Conservation (phyloP, 2,329 filamentous ascomycete species). For the Saccharata proteae region DNA sequence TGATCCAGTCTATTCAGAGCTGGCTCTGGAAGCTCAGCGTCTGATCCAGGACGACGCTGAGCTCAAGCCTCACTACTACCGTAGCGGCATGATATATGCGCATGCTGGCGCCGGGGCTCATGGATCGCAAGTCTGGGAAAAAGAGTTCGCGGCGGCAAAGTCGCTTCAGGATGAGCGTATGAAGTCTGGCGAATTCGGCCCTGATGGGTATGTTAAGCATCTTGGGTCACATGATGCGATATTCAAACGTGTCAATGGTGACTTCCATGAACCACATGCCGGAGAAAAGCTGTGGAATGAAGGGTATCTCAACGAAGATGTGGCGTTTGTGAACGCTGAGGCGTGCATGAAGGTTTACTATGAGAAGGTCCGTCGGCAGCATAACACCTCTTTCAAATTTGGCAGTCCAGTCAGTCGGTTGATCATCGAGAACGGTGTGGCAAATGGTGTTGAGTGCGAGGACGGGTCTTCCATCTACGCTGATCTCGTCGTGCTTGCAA, state of each 20-base stretch:
- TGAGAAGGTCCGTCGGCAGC: constrained; percentile 1
- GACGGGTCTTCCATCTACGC: constrained; percentile 43
- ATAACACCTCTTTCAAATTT: constrained; percentile 4
- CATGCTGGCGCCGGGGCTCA: constrained; percentile 3
- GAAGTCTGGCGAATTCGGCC: constrained; percentile 1
- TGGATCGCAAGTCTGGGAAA: constrained; percentile 4
- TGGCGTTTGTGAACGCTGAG: constrained; percentile 7
- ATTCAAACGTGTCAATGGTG: constrained; percentile 7
- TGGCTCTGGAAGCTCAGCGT: constrained; percentile 55
- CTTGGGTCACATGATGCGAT: constrained; percentile 2
- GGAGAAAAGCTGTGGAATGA: constrained; percentile 7
- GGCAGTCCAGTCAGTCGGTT: constrained; percentile 3
- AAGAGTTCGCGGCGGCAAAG: constrained; percentile 4
- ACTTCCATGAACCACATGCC: neutral
- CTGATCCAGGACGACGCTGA: constrained; percentile 47
- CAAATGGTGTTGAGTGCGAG: constrained; percentile 42
- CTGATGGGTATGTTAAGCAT: constrained; percentile 3
- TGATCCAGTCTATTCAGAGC: constrained; percentile 49
- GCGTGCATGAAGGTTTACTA: constrained; percentile 6
- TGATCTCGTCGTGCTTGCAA: constrained; percentile 66
- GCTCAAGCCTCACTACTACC: constrained; percentile 40
- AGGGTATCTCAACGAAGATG: constrained; percentile 8
- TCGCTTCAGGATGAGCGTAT: constrained; percentile 3
- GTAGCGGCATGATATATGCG: constrained; percentile 37
- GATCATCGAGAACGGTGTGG: constrained; percentile 1